phyloP scores from a whole-genome alignment of 2,329 filamentous ascomycete species.

The Trichoderma koningii region DNA sequence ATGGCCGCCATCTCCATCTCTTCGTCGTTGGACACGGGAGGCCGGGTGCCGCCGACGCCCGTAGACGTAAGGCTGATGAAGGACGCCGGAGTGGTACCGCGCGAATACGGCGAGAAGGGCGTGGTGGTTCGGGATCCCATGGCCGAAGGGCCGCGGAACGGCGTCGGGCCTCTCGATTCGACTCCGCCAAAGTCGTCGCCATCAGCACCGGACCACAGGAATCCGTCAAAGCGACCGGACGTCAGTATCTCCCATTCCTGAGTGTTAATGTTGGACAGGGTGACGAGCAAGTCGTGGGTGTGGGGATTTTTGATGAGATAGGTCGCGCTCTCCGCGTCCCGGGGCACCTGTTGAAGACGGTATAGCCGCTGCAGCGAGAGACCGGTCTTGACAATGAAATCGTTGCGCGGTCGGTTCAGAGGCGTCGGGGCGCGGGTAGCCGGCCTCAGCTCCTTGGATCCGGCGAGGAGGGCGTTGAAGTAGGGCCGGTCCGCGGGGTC shows the following conservation, averaged over 20 bases:
- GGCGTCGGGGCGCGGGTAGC: slow-evolving; percentile 69
- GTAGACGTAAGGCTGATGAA: slow-evolving; percentile 61
- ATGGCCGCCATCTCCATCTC: slow-evolving; percentile 89
- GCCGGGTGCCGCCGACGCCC: slow-evolving; percentile 47
- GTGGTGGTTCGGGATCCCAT: slow-evolving; percentile 51
- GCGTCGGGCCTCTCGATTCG: slow-evolving; percentile 59
- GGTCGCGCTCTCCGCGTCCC: slow-evolving; percentile 82
- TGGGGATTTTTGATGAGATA: slow-evolving; percentile 81
- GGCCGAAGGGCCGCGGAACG: slow-evolving; percentile 48
- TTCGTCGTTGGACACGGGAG: slow-evolving; percentile 83
- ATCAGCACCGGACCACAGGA: slow-evolving; percentile 90
- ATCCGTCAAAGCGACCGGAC: slow-evolving; percentile 92
- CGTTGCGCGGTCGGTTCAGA: slow-evolving; percentile 63
- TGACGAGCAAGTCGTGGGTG: slow-evolving; percentile 84
- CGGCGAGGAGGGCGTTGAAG: slow-evolving; percentile 77
- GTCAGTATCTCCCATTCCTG: slow-evolving; percentile 97
- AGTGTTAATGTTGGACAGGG: slow-evolving; percentile 81
- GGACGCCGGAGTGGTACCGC: slow-evolving; percentile 59
- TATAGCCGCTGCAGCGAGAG: slow-evolving; percentile 84
- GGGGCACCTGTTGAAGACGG: slow-evolving; percentile 68
- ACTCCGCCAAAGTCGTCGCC: slow-evolving; percentile 49
- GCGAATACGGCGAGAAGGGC: slow-evolving; percentile 55
- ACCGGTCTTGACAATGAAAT: slow-evolving; percentile 73
- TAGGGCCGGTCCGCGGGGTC: slow-evolving; percentile 72
- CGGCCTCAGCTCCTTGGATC: slow-evolving; percentile 58